phyloP scores from a whole-genome alignment of 176 grass and related monocot genomes.

The Aegilops tauschii region DNA sequence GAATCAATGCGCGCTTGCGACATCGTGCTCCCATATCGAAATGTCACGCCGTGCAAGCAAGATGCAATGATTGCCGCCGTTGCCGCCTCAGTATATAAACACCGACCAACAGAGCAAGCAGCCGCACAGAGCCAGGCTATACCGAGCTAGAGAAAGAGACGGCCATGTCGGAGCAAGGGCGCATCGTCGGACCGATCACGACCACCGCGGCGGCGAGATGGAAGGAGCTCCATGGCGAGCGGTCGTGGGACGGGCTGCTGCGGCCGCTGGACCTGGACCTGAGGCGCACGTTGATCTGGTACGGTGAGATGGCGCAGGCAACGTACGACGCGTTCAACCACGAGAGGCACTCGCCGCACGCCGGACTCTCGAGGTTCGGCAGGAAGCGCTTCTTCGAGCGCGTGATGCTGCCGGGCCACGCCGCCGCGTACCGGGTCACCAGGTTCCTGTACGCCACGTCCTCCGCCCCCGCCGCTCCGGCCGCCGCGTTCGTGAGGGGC shows the following conservation, averaged over 20 bases:
- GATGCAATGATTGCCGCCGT: not conserved
- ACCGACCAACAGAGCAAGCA: too few species aligned
- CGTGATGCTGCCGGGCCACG: slow-evolving; percentile 30
- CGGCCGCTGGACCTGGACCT: slow-evolving; percentile 71
- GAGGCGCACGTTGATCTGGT: slow-evolving; percentile 55
- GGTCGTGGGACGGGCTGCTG: slow-evolving; percentile 54
- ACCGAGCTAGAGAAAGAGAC: too few species aligned
- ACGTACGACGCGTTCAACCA: slow-evolving; percentile 77
- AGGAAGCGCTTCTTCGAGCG: slow-evolving; percentile 41
- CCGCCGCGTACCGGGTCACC: slow-evolving; percentile 54
- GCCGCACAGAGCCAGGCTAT: not conserved
- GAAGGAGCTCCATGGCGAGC: slow-evolving; percentile 62
- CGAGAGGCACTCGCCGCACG: slow-evolving; percentile 53
- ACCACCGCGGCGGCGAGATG: slow-evolving; percentile 29
- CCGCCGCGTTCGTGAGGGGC: slow-evolving; percentile 41
- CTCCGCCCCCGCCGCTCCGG: slow-evolving; percentile 33
- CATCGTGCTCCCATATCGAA: not conserved
- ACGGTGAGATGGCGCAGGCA: slow-evolving; percentile 75
- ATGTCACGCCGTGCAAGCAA: slow-evolving; percentile 17
- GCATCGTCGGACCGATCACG: not conserved
- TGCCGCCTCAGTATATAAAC: slow-evolving; percentile 6
- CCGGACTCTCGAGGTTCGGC: slow-evolving; percentile 46
- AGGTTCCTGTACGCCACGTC: slow-evolving; percentile 78
- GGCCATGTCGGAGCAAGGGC: not conserved
- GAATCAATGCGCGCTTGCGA: not conserved